phyloP scores from a whole-genome alignment of 805 yeast species.

The Candida ulmi region DNA sequence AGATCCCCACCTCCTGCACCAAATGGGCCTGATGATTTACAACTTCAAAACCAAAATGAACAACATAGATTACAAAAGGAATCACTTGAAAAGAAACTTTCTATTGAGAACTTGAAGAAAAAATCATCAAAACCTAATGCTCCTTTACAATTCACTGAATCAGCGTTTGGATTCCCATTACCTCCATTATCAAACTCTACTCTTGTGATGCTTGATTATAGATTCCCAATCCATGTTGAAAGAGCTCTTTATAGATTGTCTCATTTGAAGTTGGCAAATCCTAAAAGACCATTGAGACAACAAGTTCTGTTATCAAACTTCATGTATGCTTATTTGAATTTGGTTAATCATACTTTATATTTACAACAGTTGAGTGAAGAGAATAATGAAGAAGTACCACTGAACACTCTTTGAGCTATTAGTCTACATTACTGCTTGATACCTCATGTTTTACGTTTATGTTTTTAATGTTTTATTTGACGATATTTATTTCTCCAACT shows the following conservation, averaged over 20 bases:
- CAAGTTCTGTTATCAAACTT: constrained; percentile 91
- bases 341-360: constrained; percentile 87
- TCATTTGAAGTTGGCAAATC: constrained; percentile 90
- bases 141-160: constrained; percentile 59
- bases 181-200: constrained; percentile 79
- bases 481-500: too few species aligned
- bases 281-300: constrained; percentile 83
- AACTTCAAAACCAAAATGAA: constrained; percentile 7
- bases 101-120: constrained; percentile 29
- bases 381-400: constrained; percentile 4
- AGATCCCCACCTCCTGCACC: constrained; percentile 1
- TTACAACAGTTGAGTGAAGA: constrained; percentile 54
- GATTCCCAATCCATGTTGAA: constrained; percentile 94
- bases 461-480: too few species aligned
- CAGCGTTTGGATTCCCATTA: constrained; percentile 83
- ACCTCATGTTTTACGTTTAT: too few species aligned
- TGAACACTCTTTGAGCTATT: neutral
- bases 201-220: constrained; percentile 70
- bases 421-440: too few species aligned
- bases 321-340: constrained; percentile 94
- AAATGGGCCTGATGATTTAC: neutral
- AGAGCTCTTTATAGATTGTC: constrained; percentile 91
- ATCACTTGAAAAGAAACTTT: constrained; percentile 19
- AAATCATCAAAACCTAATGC: constrained; percentile 44
- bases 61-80: constrained; percentile 18